Percentiles rank a stretch among this genome's conserved stretches.
These are phyloP conservation scores for Begonia peltatifolia DNA, from an alignment of 306 rosid genomes.

Conservation along the genomic window DNA sequence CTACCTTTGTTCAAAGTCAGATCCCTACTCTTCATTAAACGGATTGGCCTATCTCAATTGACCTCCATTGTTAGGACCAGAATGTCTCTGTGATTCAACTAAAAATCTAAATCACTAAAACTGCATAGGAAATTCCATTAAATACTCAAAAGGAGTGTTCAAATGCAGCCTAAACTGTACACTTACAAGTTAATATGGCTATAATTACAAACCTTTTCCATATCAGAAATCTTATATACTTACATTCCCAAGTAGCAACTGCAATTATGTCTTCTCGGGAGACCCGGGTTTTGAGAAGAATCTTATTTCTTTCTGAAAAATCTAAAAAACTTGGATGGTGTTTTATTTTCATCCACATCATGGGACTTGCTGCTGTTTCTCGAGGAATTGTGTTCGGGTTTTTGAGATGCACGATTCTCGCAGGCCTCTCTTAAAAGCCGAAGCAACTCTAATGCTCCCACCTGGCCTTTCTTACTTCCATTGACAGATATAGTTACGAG, in stretches of 20 bases:
- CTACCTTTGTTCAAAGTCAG: no score
- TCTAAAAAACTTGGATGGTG: constrained; percentile 23
- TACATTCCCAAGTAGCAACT: constrained; percentile 2
- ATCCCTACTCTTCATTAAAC: no score
- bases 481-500: constrained; percentile 43
- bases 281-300: constrained; percentile 23
- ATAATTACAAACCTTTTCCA: no score
- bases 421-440: constrained; percentile 35
- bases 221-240: no score
- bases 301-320: constrained; percentile 29
- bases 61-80: no score
- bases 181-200: no score
- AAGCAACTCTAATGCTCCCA: constrained; percentile 42
- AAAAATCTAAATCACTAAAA: no score
- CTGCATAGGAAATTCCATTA: no score
- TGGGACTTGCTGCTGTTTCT: constrained; percentile 10
- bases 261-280: constrained; percentile 25
- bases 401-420: constrained; percentile 11
- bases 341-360: constrained; percentile 16
- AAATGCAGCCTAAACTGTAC: no score
- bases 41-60: no score
- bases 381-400: constrained; percentile 14
- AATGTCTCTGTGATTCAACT: no score
- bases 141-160: no score
- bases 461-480: constrained; percentile 55